Percentiles rank a stretch among this genome's conserved stretches.
Evolutionary conservation across 257 asterid genomes (phyloP).

Genomic region (Fraxinus americana): DNA sequence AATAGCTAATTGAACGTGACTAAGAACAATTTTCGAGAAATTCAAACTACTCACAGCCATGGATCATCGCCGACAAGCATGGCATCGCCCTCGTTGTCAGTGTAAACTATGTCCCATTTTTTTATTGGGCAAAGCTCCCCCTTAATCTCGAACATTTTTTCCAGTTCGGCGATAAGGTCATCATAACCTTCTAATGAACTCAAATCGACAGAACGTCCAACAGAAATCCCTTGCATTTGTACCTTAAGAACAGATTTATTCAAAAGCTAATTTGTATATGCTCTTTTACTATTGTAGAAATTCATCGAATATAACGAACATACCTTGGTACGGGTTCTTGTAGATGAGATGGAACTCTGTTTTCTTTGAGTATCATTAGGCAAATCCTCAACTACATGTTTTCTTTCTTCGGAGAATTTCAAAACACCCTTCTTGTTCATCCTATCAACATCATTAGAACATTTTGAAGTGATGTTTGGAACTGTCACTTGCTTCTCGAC

Average conservation of each 20-base stretch:
- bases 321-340: slow-evolving; percentile 84
- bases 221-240: slow-evolving; percentile 81
- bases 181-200: slow-evolving; percentile 47
- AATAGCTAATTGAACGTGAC: neutral
- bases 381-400: slow-evolving; percentile 27
- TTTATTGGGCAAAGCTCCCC: slow-evolving; percentile 54
- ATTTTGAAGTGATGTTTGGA: slow-evolving; percentile 17
- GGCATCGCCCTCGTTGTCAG: slow-evolving; percentile 54
- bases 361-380: slow-evolving; percentile 39
- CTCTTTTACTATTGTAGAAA: neutral
- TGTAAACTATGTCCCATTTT: slow-evolving; percentile 52
- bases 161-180: slow-evolving; percentile 43
- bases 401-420: slow-evolving; percentile 31
- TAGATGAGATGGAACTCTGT: slow-evolving; percentile 36
- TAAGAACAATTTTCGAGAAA: neutral
- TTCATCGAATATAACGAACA: neutral
- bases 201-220: slow-evolving; percentile 87
- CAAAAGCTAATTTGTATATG: neutral
- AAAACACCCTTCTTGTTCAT: slow-evolving; percentile 3
- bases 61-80: slow-evolving; percentile 67
- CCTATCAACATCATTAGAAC: slow-evolving; percentile 35
- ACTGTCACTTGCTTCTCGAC: slow-evolving; percentile 33
- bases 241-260: slow-evolving; percentile 44
- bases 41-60: slow-evolving; percentile 45
- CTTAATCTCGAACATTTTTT: slow-evolving; percentile 42